Evolutionary conservation across 257 asterid species (phyloP), one percentile per base, ranked within the genome.

Genomic region (Nicotiana paniculata): DNA sequence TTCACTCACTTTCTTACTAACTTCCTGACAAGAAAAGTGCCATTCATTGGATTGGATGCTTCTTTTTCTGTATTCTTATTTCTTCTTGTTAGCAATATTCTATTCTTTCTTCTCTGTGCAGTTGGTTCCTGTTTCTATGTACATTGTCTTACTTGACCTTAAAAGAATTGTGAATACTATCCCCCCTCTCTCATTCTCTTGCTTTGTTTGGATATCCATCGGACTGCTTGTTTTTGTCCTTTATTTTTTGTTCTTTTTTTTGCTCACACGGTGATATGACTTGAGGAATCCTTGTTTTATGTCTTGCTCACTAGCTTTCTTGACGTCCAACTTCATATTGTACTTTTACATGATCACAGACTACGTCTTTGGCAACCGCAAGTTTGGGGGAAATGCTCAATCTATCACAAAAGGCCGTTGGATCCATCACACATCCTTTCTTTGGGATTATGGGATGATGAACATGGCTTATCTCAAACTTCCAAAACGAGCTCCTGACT

Each of bases 381-480:
- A 96, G 86, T 91, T 93, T 88, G 98, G 99, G 43, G 99, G 99
- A 80, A 96, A 96, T 87, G 98, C 99, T 21, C 98, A 93, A 84
- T 93, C 99, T 57, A 94, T 96, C 69, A 96, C 92, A 51, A 93
- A 92, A 82, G 53, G 84, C 26, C 87, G 99, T 82, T 96, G 99
- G 99, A 87, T 96, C 75, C 99, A 93, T 87, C 99, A 93, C 83
- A 91, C 99, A 10, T 96, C 98, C 21, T 94, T 96, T 83, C 76
- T 96, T 81, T 96, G 99, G 99, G 99, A 95, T 85, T 95, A 88
- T 84, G 90, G 91, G 82, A 74, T 37, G 57, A 82, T 69, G 35
- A 95, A 93, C 90, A 95, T 95, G 99, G 90, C 79, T 30, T 93
- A 93, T 85, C 97, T 93, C 87, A 95, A 93, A 81, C 89, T 82